Percentiles rank a stretch among this genome's conserved stretches.
These are phyloP conservation scores for Dendrobium nobile DNA, from an alignment of 106 monocot species.

Conservation along the genomic window DNA sequence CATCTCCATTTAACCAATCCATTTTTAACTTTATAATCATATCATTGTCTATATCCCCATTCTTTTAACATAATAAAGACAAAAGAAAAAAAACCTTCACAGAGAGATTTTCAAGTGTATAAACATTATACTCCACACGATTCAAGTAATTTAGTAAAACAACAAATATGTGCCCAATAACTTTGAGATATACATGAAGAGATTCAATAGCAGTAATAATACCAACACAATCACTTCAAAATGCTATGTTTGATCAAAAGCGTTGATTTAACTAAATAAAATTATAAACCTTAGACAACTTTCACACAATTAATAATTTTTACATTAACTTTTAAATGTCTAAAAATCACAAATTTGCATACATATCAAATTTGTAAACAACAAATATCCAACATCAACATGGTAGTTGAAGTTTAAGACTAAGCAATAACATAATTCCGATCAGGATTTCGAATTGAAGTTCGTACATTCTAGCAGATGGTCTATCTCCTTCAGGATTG, in stretches of 20 bases:
- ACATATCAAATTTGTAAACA: background rate
- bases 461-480: conserved; percentile 89
- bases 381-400: background rate
- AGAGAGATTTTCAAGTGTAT: background rate
- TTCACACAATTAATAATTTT: background rate
- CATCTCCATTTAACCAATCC: too few relatives aligned
- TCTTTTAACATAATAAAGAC: background rate
- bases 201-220: background rate
- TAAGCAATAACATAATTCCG: background rate
- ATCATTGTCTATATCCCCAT: background rate
- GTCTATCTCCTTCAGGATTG: conserved; percentile 88
- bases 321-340: background rate
- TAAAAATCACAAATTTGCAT: background rate
- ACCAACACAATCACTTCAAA: background rate
- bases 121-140: background rate
- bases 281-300: background rate
- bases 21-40: background rate
- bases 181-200: background rate
- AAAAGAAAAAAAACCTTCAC: background rate
- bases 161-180: background rate
- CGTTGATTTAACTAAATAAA: background rate
- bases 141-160: background rate
- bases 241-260: background rate
- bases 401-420: background rate
- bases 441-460: background rate